phyloP scores from a whole-genome alignment of 2,329 filamentous ascomycete genomes.

The Penicillium capsulatum region DNA sequence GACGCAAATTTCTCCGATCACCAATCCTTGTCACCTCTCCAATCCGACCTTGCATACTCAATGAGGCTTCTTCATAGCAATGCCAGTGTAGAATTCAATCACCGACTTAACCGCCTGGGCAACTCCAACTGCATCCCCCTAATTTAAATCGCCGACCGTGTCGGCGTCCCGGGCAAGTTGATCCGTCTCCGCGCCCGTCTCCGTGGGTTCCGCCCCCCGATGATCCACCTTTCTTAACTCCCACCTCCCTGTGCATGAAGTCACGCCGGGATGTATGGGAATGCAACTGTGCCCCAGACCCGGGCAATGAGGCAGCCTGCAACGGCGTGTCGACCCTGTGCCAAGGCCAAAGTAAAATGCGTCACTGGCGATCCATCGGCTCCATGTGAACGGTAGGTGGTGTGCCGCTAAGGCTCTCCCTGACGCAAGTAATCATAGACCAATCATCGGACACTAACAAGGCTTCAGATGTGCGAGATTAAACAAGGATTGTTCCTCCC shows the following conservation, averaged over 20 bases:
- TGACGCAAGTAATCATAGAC: background rate
- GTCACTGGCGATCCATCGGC: background rate
- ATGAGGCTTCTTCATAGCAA: no score
- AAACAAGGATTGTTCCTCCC: slow-evolving; percentile 9
- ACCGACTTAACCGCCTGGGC: no score
- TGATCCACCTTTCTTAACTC: background rate
- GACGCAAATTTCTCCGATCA: no score
- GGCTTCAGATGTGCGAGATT: slow-evolving; percentile 6
- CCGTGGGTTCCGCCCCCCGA: background rate
- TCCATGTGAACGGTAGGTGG: slow-evolving; percentile 7
- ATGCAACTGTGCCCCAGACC: background rate
- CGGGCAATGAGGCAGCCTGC: background rate
- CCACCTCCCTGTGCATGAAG: background rate
- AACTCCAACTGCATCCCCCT: no score
- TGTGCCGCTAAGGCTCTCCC: background rate
- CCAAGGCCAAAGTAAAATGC: slow-evolving; percentile 10
- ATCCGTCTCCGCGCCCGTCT: slow-evolving; percentile 2
- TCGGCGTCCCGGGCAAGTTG: background rate
- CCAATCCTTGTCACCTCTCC: no score
- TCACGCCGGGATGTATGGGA: background rate
- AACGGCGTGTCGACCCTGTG: slow-evolving; percentile 9
- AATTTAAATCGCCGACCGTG: no score
- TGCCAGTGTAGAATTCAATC: no score
- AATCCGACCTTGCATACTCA: no score
- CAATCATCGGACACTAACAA: background rate